phyloP scores from a whole-genome alignment of 2,329 filamentous ascomycete species.

The Cladophialophora psammophila region DNA sequence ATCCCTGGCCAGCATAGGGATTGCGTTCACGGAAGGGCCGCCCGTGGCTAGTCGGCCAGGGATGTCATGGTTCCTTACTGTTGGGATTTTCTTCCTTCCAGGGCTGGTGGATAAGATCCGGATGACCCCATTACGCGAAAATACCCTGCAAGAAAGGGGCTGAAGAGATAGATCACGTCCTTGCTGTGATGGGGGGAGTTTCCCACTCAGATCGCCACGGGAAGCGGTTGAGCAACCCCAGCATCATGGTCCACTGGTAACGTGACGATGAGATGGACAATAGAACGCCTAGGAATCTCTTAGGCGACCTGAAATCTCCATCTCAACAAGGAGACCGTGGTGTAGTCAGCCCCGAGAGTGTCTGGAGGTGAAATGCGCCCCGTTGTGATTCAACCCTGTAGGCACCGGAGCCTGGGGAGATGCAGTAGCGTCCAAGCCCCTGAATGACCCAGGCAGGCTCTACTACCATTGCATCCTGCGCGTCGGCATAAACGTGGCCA shows the following conservation, averaged over 20 bases:
- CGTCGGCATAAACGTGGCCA: conserved; percentile 3
- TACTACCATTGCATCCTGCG: neutral
- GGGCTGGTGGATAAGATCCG: neutral
- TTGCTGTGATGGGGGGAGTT: neutral
- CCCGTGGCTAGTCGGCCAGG: neutral
- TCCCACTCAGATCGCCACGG: neutral
- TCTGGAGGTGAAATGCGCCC: neutral
- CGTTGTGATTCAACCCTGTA: neutral
- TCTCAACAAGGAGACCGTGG: neutral
- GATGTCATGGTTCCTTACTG: neutral
- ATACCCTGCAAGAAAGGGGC: neutral
- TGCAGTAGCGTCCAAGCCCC: conserved; percentile 21
- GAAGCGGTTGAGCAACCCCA: neutral
- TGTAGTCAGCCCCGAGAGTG: neutral
- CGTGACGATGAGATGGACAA: neutral
- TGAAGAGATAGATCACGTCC: neutral
- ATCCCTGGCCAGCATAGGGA: neutral
- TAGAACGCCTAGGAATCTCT: neutral
- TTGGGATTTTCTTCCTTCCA: neutral
- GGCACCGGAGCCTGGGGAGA: neutral
- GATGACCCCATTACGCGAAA: neutral
- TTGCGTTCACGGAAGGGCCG: neutral
- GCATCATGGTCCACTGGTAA: neutral
- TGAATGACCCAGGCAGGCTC: neutral
- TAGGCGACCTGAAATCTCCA: neutral